Base-by-base conservation (phyloP, 441 rosid genomes). In the Euphorbia schlechtendalii region DNA sequence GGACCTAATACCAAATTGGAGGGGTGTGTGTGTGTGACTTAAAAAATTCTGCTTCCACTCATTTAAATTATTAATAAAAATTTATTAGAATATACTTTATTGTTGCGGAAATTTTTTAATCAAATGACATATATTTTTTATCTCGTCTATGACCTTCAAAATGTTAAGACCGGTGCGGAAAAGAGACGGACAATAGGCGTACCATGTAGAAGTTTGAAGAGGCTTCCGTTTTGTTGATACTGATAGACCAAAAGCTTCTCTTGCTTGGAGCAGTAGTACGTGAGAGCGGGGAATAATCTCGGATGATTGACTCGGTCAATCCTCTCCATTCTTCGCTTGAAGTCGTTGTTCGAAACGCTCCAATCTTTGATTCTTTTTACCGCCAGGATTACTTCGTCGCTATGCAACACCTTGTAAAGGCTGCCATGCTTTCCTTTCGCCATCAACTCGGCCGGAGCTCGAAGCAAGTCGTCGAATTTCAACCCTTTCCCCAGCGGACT, bases 351-450 rank as follows among this genome's bases (percentile, higher is more conserved):
- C 0, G 77, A 74, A 64, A 84, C 70, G 21, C 46, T 57, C 77
- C 80, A 78, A 13, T 72, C 73, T 63, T 71, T 81, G 49, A 82
- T 70, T 71, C 89, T 81, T 77, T 84, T 86, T 68, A 83, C 85
- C 1, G 78, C 82, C 81, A 84, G 58, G 55, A 30, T 32, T 48
- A 41, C 25, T 25, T 80, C 85, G 6, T 73, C 71, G 5, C 65
- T 69, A 22, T 82, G 74, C 74, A 58, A 53, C 17, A 82, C 90
- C 75, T 79, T 81, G 71, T 83, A 87, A 25, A 82, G 79, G 71
- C 85, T 84, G 49, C 88, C 90, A 40, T 80, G 82, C 65, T 78
- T 84, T 61, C 86, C 82, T 67, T 75, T 80, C n/a, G 86, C 86
- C 14, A 84, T 78, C 69, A 80, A 71, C 38, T 81, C 82, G 0